Evolutionary conservation across 2,329 filamentous ascomycete species (phyloP).

Genomic region (Davidsoniella eucalypti): DNA sequence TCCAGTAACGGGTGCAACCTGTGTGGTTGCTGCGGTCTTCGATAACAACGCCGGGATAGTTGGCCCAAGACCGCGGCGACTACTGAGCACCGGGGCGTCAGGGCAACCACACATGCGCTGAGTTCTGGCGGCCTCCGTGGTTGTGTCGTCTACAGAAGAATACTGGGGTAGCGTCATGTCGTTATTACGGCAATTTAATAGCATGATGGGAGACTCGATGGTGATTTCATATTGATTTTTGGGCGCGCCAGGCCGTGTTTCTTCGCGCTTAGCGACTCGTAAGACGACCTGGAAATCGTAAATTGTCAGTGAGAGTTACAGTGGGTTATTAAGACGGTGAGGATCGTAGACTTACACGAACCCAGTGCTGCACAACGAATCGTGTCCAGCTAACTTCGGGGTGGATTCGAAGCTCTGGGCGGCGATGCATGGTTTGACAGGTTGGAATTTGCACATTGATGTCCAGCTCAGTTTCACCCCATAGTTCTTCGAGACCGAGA

Average conservation of each 20-base stretch:
- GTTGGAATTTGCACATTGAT: slow-evolving; percentile 86
- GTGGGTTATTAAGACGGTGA: background rate
- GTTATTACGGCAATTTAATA: slow-evolving; percentile 84
- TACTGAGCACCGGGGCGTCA: slow-evolving; percentile 21
- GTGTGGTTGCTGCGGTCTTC: slow-evolving; percentile 1
- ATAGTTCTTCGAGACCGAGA: slow-evolving; percentile 50
- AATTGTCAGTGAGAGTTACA: background rate
- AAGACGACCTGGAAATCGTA: slow-evolving; percentile 47
- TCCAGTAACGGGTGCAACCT: background rate
- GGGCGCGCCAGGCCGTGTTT: slow-evolving; percentile 50
- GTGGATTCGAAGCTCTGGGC: slow-evolving; percentile 49
- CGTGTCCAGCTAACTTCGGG: slow-evolving; percentile 90
- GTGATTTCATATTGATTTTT: slow-evolving; percentile 91
- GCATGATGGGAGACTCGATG: slow-evolving; percentile 87
- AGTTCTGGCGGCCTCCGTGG: slow-evolving; percentile 20
- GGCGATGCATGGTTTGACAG: slow-evolving; percentile 69
- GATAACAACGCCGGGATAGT: slow-evolving; percentile 1
- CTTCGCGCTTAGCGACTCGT: slow-evolving; percentile 70
- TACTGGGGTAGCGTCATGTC: slow-evolving; percentile 80
- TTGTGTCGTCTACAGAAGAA: slow-evolving; percentile 2
- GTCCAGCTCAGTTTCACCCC: slow-evolving; percentile 85
- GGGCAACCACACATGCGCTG: slow-evolving; percentile 38
- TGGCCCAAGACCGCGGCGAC: background rate
- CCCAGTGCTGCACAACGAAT: slow-evolving; percentile 90
- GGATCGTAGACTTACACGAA: slow-evolving; percentile 47